Evolutionary conservation across 2,329 filamentous ascomycete species (phyloP), one percentile per base, ranked within the genome.

Genomic region (Fusarium sublunatum): DNA sequence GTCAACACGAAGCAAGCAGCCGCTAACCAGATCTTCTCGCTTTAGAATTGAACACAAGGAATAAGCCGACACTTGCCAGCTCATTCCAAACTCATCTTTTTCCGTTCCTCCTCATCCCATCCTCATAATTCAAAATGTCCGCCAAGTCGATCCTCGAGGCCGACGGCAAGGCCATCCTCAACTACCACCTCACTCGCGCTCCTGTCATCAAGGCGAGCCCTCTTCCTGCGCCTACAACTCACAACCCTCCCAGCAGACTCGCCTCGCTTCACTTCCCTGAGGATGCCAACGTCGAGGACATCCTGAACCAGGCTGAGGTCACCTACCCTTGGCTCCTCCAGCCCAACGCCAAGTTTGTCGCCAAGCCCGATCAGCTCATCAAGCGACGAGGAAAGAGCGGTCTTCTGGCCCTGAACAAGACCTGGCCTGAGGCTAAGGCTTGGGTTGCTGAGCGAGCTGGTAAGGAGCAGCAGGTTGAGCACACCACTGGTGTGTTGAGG

Each of bases 81-180:
- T 69, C 64, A 58, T 69, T 63, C 58, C 58, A 51, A 38, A 47
- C 50, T 60, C 51, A 46, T 59, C 50, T 53, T 60, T 64, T 47
- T 58, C 60, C 64, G 64, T 62, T 66, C 58, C 58, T 66, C 51
- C 59, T 53, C 54, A 55, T 58, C 61, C 50, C 53, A 54, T 58
- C 64, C 54, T 68, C 63, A 61, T 68, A 70, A 67, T 67, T 66
- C 74, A 77, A 59, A 72, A 81, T 81, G 78, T 81, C 78, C 70
- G 78, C 95, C 81, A 99, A 99, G 85, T 91, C 94, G 71, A 98
- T 99, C 78, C 83, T 91, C 86, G 95, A 99, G 87, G 94, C 94
- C 86, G 95, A 99, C 85, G 95, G 95, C 88, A 99, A 99, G 91
- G 95, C 95, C 87, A 98, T 99, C 85, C 88, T 99, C 88, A 98